Evolutionary conservation across 768 basidiomycete genomes (phyloP).

Genomic region (Russula sp.): DNA sequence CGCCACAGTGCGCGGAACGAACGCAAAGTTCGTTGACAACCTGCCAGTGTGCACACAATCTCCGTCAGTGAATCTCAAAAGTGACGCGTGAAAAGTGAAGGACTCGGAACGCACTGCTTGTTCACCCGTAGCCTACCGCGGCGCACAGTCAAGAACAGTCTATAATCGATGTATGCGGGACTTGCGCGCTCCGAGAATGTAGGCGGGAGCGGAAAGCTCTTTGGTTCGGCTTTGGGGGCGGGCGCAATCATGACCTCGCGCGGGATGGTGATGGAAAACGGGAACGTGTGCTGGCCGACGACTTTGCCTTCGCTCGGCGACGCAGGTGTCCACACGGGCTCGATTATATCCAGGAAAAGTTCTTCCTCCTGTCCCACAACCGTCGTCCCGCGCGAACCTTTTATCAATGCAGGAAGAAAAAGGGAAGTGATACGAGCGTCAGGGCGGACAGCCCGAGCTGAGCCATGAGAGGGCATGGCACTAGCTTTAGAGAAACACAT

Average conservation of each 20-base stretch:
- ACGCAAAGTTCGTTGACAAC: constrained; percentile 38
- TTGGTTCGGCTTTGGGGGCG: background rate
- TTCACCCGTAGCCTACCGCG: constrained; percentile 50
- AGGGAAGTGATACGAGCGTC: background rate
- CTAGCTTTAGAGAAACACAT: background rate
- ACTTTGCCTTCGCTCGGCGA: constrained; percentile 13
- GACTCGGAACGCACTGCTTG: constrained; percentile 42
- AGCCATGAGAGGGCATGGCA: no score
- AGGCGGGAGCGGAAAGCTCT: constrained; percentile 19
- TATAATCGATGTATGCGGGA: constrained; percentile 56
- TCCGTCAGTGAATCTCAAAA: background rate
- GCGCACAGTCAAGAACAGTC: constrained; percentile 48
- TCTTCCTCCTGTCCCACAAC: constrained; percentile 24
- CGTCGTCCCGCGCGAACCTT: constrained; percentile 23
- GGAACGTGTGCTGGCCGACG: constrained; percentile 11
- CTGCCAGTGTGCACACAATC: constrained; percentile 29
- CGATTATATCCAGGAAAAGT: constrained; percentile 18
- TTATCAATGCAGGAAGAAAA: no score
- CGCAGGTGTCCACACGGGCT: constrained; percentile 20
- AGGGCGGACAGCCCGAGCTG: no score
- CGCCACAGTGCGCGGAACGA: constrained; percentile 38
- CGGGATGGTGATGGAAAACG: constrained; percentile 24
- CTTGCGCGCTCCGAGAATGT: constrained; percentile 44
- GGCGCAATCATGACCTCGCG: constrained; percentile 1
- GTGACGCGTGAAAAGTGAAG: background rate